Base-by-base conservation (phyloP, 2,329 filamentous ascomycete species). In the Stemphylium lycopersici region DNA sequence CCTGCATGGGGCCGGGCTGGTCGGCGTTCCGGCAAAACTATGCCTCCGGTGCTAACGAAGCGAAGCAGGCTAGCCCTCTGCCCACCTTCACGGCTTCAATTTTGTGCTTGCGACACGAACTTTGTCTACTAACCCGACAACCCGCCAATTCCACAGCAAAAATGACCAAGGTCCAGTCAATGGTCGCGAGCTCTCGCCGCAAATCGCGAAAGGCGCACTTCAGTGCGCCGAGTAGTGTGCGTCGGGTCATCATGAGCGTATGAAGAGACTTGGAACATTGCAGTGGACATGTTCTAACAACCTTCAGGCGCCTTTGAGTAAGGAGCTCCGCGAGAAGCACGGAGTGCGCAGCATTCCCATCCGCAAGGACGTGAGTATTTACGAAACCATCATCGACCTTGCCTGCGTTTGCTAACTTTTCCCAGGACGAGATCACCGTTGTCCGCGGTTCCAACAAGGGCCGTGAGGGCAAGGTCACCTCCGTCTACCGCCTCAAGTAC, bases 161-260 rank as follows among this genome's bases (percentile, higher is more conserved):
- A 80, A 90, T 90, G 88, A 85, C 82, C 76, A 90, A 90, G 81
- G 83, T 89, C 78, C 87, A 84, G 82, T 78, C 58, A 56, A 58
- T 58, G 53, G 52, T 91, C 76, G 79, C 84, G 80, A 91, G 90
- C 81, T 96, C 92, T 78, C 88, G 93, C 83, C 90, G 93, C 84
- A 99, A 99, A 91, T 95, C 91, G 83, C 91, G 95, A 83, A 96
- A 96, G 87, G 90, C 91, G 79, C 93, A 99, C 87, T 99, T 96
- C 88, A 84, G 86, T 79, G 95, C 95, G 70, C 92, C 93, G 72
- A 97, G 93, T 80, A 92, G 90, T 84, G 86, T 91, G 78, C 93
- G 95, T 82, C 91, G 95, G 79, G 86, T 89, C 75, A 96, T 96
- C 84, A 97, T 99, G 93, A 73, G 70, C 68, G 71, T 74, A 68